Percentiles rank a stretch among this genome's conserved stretches.
Conservation (phyloP, 2,329 filamentous ascomycete species). For the Pseudocercospora vitis region DNA sequence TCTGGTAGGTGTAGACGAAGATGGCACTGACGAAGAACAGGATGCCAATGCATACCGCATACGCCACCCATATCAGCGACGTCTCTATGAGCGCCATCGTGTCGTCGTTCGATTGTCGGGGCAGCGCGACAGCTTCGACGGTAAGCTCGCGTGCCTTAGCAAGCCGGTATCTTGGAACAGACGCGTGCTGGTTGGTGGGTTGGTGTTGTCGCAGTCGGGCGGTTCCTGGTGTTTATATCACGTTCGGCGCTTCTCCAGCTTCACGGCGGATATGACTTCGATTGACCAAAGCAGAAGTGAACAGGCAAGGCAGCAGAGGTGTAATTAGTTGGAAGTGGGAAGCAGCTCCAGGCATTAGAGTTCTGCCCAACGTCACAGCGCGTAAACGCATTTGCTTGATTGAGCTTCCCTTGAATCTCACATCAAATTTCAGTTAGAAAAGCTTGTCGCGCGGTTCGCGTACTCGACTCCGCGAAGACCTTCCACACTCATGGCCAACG, state of each 20-base stretch:
- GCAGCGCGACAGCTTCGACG: not conserved
- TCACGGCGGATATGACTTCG: not conserved
- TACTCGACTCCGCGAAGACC: conserved; percentile 1
- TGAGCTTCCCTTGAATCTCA: not conserved
- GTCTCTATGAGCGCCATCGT: conserved; percentile 73
- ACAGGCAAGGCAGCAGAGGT: not conserved
- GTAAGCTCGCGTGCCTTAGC: not conserved
- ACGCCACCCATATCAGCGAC: conserved; percentile 92
- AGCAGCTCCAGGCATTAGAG: not conserved
- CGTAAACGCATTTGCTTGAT: not conserved
- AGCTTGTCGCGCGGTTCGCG: not conserved
- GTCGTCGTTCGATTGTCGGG: not conserved
- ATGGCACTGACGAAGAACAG: conserved; percentile 75
- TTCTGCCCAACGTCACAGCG: not conserved
- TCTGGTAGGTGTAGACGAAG: conserved; percentile 90
- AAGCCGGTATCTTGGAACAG: not conserved
- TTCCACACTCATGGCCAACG: not conserved
- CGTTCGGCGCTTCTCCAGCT: not conserved
- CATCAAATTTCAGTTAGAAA: not conserved
- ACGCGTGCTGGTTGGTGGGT: not conserved
- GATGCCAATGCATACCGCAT: conserved; percentile 76
- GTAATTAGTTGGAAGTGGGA: conserved; percentile 1
- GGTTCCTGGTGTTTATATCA: not conserved
- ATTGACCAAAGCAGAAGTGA: not conserved
- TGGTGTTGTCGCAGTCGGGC: not conserved